A percentile compares a stretch with the other conserved stretches of the same genome.
phyloP scores from a whole-genome alignment of 163 green algal genomes.

The Volvox carteri region DNA sequence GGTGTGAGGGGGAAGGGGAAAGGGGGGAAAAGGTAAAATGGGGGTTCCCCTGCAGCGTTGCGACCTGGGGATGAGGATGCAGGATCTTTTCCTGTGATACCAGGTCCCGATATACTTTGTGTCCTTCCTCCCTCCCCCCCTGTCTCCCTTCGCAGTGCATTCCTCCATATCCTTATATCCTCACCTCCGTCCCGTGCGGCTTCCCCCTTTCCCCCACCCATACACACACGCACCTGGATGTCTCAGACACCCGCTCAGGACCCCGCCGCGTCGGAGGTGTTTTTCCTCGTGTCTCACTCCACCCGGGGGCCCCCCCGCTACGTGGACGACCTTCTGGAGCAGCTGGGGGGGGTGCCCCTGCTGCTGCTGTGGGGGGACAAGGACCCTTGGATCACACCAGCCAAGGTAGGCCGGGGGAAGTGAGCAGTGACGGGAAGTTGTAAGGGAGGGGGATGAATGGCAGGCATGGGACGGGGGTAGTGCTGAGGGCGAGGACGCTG shows the following conservation, averaged over 20 bases:
- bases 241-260: constrained; percentile 74
- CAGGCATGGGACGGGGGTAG: not conserved
- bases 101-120: too few species aligned
- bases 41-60: too few species aligned
- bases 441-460: not conserved
- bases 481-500: too few species aligned
- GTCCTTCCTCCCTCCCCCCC: too few species aligned
- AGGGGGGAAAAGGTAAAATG: not conserved
- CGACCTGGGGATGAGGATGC: too few species aligned
- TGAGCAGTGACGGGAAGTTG: not conserved
- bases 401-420: constrained; percentile 57
- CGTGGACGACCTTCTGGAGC: constrained; percentile 63
- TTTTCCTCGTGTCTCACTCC: constrained; percentile 81
- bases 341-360: constrained; percentile 65
- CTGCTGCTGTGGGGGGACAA: constrained; percentile 79
- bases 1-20: constrained; percentile 8
- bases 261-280: constrained; percentile 83
- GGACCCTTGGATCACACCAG: constrained; percentile 81
- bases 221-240: not conserved
- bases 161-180: too few species aligned
- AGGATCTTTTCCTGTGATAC: too few species aligned
- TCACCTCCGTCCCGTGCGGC: too few species aligned
- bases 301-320: constrained; percentile 50
- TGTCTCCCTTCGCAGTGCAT: too few species aligned
- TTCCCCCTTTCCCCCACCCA: too few species aligned